These are phyloP conservation scores for Purpureocillium takamizusanense DNA, from an alignment of 2,329 filamentous ascomycete species.

Conservation along the genomic window DNA sequence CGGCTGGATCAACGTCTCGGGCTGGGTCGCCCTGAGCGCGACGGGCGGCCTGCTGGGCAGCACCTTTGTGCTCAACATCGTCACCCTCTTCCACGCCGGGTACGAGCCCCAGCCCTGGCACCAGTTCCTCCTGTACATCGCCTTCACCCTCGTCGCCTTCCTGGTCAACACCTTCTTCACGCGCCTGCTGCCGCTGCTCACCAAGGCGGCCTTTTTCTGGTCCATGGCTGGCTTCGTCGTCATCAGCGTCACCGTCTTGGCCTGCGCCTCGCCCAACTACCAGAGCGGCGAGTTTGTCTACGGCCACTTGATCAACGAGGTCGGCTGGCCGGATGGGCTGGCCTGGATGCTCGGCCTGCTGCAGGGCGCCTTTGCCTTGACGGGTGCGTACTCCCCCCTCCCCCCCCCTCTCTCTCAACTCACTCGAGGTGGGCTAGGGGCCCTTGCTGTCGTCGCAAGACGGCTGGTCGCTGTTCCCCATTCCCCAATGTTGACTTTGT, in stretches of 20 bases:
- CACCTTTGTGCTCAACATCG: slow-evolving; percentile 56
- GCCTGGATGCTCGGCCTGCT: slow-evolving; percentile 47
- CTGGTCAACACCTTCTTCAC: slow-evolving; percentile 55
- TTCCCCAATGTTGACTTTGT: no score
- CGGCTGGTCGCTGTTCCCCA: no score
- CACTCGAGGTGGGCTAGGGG: no score
- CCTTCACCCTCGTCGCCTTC: slow-evolving; percentile 51
- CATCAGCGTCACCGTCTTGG: slow-evolving; percentile 60
- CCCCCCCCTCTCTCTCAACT: no score
- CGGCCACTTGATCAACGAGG: slow-evolving; percentile 56
- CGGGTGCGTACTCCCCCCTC: slow-evolving; percentile 16
- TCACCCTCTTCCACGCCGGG: slow-evolving; percentile 48
- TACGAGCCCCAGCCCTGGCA: slow-evolving; percentile 57
- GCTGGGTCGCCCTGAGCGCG: slow-evolving; percentile 61
- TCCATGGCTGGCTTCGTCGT: slow-evolving; percentile 59
- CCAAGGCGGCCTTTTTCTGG: slow-evolving; percentile 63
- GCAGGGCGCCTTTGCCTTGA: slow-evolving; percentile 40
- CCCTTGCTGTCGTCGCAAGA: no score
- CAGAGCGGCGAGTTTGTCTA: slow-evolving; percentile 59
- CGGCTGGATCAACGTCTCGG: slow-evolving; percentile 65
- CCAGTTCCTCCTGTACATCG: slow-evolving; percentile 65
- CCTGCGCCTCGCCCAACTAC: slow-evolving; percentile 57
- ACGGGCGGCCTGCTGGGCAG: slow-evolving; percentile 60
- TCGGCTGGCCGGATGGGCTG: slow-evolving; percentile 61
- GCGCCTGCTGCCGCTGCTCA: slow-evolving; percentile 51